Base-by-base conservation (phyloP, 805 yeast species). In the Starmerella riodocensis region DNA sequence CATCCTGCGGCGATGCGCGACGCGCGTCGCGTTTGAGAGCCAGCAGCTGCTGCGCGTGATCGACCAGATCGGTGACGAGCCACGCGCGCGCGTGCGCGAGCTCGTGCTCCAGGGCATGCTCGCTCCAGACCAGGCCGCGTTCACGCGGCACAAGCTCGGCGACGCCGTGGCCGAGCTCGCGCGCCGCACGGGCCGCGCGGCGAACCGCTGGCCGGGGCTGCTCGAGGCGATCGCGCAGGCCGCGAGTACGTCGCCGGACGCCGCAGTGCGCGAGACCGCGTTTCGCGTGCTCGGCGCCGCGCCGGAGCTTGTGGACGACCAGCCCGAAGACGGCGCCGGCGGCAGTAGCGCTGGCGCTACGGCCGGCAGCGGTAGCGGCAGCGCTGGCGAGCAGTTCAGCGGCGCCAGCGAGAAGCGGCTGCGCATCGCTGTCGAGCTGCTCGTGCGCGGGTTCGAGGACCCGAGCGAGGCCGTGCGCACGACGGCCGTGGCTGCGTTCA, bases 91-190 rank as follows among this genome's bases (percentile, higher is more conserved):
- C 53, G 73, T 88, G 37, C 73, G 93, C 48, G 50, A 64, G 14
- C 65, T 73, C 18, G 68, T 88, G 28, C 65, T 86, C 48, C 70
- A 70, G 42, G 97, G 95, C 13, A 83, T 88, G 52, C 43, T 54
- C 23, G 56, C 72, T 3, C 57, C 74, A 9, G 76, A 69, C 43
- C 83, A 78, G 56, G 64, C 79, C n/a, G 74, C 73, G 45, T 73
- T 72, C 46, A 84, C 84, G 24, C 76, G 96, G 56, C 95, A 88
- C 59, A 91, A 88, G 56, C 64, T 91, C 35, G 77, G 95, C 2
- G 98, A 91, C 64, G 93, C 94, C 7, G 78, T 91, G 34, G 82
- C 96, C 1, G 97, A 86, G 60, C 73, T 88, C 33, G 93, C 95
- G 2, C 76, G 77, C 52, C 39, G 47, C 31, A 35, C 45, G 21